phyloP scores from a whole-genome alignment of 495 filamentous ascomycete species.

The Xylaria curta region DNA sequence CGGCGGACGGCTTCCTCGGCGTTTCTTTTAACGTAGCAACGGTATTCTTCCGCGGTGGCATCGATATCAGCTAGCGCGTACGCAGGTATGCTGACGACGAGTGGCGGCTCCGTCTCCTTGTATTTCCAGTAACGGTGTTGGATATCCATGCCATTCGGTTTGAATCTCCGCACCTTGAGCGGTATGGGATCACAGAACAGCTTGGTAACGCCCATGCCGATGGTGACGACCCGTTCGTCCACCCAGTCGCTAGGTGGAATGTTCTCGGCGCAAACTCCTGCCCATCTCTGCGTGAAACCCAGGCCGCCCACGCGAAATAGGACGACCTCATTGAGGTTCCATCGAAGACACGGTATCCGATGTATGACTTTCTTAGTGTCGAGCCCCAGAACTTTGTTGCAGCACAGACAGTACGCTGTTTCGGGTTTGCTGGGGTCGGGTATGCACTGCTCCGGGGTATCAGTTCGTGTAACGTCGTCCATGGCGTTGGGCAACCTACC shows the following conservation, averaged over 20 bases:
- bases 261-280: constrained; percentile 45
- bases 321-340: constrained; percentile 44
- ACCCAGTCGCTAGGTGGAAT: constrained; percentile 38
- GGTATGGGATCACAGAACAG: constrained; percentile 36
- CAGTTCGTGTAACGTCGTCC: constrained; percentile 21
- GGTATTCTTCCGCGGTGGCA: constrained; percentile 41
- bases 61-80: constrained; percentile 47
- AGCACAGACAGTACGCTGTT: constrained; percentile 44
- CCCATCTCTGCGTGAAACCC: constrained; percentile 47
- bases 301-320: constrained; percentile 49
- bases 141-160: constrained; percentile 39
- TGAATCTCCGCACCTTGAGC: constrained; percentile 44
- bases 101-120: constrained; percentile 26
- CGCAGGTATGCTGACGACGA: constrained; percentile 35
- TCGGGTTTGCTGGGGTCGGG: constrained; percentile 38
- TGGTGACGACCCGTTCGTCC: constrained; percentile 30
- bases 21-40: constrained; percentile 39
- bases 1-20: constrained; percentile 32
- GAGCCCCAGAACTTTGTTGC: constrained; percentile 38
- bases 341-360: constrained; percentile 47
- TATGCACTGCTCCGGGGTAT: constrained; percentile 35
- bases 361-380: constrained; percentile 55
- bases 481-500: constrained; percentile 41
- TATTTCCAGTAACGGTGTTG: constrained; percentile 40
- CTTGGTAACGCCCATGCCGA: constrained; percentile 44